Evolutionary conservation across 768 basidiomycete species (phyloP), one percentile per base, ranked within the genome.

Genomic region (Amanita polypyramis): DNA sequence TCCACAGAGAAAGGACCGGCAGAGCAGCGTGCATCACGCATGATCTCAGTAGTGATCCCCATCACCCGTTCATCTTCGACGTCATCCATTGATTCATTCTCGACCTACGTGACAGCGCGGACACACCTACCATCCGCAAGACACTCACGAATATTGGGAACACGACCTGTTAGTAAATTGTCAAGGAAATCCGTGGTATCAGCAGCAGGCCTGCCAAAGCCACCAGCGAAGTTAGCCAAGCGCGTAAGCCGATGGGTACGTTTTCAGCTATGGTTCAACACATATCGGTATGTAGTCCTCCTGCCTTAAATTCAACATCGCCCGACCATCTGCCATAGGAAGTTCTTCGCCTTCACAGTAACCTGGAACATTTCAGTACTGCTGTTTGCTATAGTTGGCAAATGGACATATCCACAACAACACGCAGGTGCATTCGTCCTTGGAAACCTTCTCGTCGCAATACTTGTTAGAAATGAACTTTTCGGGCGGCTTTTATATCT

Each of bases 381-480:
- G 23, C 59, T 72, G 29, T 65, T 87, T 2, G 80, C 88, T 5
- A 75, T 74, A 4, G 68, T 72, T 21, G 78, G 75, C 14, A 72
- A 73, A 44, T 91, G 82, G 79, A 69, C 70, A 17, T 91, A 91
- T 56, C 77, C 84, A 3, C 64, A 68, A 14, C 62, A 67, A 47
- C 83, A 82, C 56, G 75, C 80, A 14, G 80, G 84, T 54, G 83
- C 84, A 9, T 72, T 87, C 49, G 81, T 83, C 7, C 67, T 87
- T 1, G 88, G 84, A 0, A 91, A 91, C 55, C 62, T 91, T 41
- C 75, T 80, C 54, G 64, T 76, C 20, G 77, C 85, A 4, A 79
- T 90, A 48, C 70, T 91, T 17, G 77, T 86, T 70, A 74, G 88
- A 17, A 91, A 91, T 56, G 88, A 91, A 54, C 67, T 88, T 1